phyloP scores from a whole-genome alignment of 2,329 filamentous ascomycete genomes.

The Lasiodiplodia sp. region DNA sequence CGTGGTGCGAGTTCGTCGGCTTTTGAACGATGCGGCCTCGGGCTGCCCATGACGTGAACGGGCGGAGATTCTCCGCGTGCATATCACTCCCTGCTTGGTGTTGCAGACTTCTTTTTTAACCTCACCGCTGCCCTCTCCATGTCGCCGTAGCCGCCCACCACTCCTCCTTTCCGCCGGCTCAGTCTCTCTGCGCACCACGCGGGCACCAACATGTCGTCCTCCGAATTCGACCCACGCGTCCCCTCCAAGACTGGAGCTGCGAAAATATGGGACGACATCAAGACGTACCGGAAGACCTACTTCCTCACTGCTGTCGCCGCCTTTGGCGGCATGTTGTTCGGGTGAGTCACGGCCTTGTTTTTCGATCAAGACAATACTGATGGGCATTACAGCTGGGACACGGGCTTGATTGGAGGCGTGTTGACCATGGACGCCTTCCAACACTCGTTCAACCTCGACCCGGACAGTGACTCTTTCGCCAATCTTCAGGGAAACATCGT shows the following conservation, averaged over 20 bases:
- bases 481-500: slow-evolving; percentile 55
- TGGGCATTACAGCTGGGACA: slow-evolving; percentile 34
- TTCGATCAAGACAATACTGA: not conserved
- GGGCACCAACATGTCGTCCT: slow-evolving; percentile 4
- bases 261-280: slow-evolving; percentile 41
- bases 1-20: slow-evolving; percentile 20
- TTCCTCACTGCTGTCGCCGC: slow-evolving; percentile 51
- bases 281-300: slow-evolving; percentile 50
- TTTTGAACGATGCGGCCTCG: slow-evolving; percentile 17
- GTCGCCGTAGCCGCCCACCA: slow-evolving; percentile 2
- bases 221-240: not conserved
- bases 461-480: slow-evolving; percentile 42
- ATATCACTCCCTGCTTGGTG: slow-evolving; percentile 16
- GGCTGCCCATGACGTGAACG: slow-evolving; percentile 18
- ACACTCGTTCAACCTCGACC: slow-evolving; percentile 50
- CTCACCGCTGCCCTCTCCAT: slow-evolving; percentile 14
- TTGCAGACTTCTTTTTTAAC: slow-evolving; percentile 12
- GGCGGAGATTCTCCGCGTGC: slow-evolving; percentile 22
- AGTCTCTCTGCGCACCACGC: not conserved
- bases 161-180: not conserved
- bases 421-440: slow-evolving; percentile 54
- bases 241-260: slow-evolving; percentile 4
- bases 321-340: slow-evolving; percentile 49
- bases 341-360: slow-evolving; percentile 37
- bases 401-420: slow-evolving; percentile 45